Base-by-base conservation (phyloP, 225 moss, liverwort and hornwort species). In the Physcomitrium patens region DNA sequence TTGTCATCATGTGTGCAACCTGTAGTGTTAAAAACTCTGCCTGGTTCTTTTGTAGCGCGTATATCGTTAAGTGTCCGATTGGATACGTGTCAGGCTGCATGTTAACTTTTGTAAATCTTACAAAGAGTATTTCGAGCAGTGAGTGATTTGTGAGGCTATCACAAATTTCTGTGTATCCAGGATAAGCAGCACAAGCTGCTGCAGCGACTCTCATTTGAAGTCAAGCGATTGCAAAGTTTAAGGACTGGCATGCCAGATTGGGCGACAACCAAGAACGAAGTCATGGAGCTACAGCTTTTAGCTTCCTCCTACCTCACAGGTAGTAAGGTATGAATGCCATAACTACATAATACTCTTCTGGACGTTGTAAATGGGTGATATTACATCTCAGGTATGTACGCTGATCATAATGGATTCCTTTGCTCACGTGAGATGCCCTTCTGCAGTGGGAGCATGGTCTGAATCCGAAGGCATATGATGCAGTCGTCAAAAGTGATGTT, bases 401-500 rank as follows among this genome's bases (percentile, higher is more conserved):
- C 41, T 49, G 11, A 15, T 15, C 3, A 15, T 49, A 11, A 17
- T 8, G 19, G 17, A 55, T 18, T 17, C 17, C 14, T 77, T 78
- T 67, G 14, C 47, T 85, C 59, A 85, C 52, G 9, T 59, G 78
- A 50, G 73, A 56, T 73, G 60, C 37, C 59, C 69, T 86, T 78
- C 67, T 80, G 89, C 93, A 94, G 80, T 86, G 86, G 74, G 94
- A 92, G 58, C 74, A 83, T 69, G 90, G 91, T 72, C 77, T 93
- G 72, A 88, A 82, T 73, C 70, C 51, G 7, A 86, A 81, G 27
- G 69, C 19, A 18, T 69, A 53, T 56, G 72, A 68, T 56, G 65
- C 47, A 5, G 69, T 79, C 31, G 31, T 37, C 37, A 54, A 72
- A 54, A 69, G 63, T 7, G 82, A 74, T 43, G 58, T 72, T 74